Evolutionary conservation across 306 rosid species (phyloP), one percentile per base, ranked within the genome.

Genomic region (Quillaja saponaria): DNA sequence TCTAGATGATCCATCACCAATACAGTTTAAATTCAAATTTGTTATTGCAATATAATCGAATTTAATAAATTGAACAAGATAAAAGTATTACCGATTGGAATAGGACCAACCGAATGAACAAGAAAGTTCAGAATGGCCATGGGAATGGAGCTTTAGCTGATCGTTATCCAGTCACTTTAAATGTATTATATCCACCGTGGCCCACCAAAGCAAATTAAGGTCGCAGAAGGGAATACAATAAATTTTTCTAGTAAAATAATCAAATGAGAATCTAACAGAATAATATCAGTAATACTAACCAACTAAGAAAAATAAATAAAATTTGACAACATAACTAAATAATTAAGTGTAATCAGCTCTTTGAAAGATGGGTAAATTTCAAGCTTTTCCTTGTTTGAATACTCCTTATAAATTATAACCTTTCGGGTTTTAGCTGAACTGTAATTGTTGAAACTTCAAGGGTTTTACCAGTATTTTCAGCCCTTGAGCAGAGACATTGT

Each of bases 131-230:
- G 25, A n/a, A 50, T 55, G 44, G 47, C 20, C 44, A 58, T 45
- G 61, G 10, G 19, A 66, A 62, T 58, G 75, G 51, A 63, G 71
- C 68, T 71, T 37, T 42, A 2, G 68, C 63, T 61, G 64, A 84
- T 69, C 62, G 48, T 74, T 86, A 82, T 77, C 87, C 84, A 63
- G 42, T 61, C 3, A 58, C 71, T 68, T 49, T 55, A 13, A 58
- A n/a, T 74, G 40, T 52, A 33, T 28, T 33, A 19, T 52, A 49
- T 56, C 71, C 18, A 35, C 58, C 8, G n/a, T 73, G 84, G 75
- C 66, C 82, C 84, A 63, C 77, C 59, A n/a, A n/a, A n/a, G n/a
- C n/a, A n/a, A n/a, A n/a, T 4, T 3, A 42, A 60, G 18, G 64
- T 74, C 44, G 42, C 58, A n/a, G n/a, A n/a, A n/a, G n/a, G n/a